phyloP scores from a whole-genome alignment of 2,329 filamentous ascomycete species.

The Shiraia bambusicola region DNA sequence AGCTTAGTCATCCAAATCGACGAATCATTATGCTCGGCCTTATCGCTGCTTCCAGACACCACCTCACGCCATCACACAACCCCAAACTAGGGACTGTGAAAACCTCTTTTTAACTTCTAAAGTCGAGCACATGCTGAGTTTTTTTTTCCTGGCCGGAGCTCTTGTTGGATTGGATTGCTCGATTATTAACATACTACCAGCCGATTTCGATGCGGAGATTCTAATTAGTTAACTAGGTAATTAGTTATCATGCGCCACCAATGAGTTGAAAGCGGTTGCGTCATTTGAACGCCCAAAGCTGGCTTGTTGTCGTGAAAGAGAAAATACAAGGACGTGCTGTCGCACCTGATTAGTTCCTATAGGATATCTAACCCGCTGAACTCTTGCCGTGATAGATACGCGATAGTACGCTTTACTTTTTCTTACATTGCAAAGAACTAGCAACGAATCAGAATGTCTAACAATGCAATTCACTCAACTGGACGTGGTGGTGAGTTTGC shows the following conservation, averaged over 20 bases:
- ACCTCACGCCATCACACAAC: conserved; percentile 39
- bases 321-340: conserved; percentile 34
- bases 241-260: conserved; percentile 35
- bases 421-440: background rate
- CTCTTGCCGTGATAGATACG: conserved; percentile 5
- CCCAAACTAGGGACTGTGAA: conserved; percentile 13
- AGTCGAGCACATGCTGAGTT: conserved; percentile 16
- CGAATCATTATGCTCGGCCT: conserved; percentile 35
- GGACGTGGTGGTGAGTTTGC: conserved; percentile 56
- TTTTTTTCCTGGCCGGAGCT: conserved; percentile 20
- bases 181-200: conserved; percentile 16
- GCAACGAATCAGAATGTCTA: conserved; percentile 26
- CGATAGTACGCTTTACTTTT: conserved; percentile 13
- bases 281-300: conserved; percentile 22
- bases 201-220: conserved; percentile 15
- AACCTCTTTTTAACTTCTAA: conserved; percentile 6
- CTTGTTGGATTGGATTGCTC: conserved; percentile 18
- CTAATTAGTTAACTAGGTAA: too few species aligned
- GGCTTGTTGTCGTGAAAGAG: conserved; percentile 26
- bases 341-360: conserved; percentile 10
- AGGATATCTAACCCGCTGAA: conserved; percentile 11
- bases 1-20: conserved; percentile 24
- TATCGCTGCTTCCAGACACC: conserved; percentile 27
- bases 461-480: conserved; percentile 53
- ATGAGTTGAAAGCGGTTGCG: conserved; percentile 26